These are phyloP conservation scores for Alternaria sp. DNA, from an alignment of 2,329 filamentous ascomycete species.

Conservation along the genomic window DNA sequence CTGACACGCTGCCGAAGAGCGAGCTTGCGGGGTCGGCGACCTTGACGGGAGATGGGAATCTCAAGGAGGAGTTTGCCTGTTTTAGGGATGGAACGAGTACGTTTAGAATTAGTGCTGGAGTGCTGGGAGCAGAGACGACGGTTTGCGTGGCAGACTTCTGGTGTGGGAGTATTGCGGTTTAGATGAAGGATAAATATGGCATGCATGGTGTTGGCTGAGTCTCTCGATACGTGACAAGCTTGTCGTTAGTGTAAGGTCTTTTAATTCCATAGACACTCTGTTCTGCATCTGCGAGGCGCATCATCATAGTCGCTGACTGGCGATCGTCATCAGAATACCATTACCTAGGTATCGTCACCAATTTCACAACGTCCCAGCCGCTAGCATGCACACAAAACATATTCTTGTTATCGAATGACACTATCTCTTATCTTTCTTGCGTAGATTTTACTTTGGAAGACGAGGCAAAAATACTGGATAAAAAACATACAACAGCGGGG, in stretches of 20 bases:
- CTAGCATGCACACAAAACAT: background rate
- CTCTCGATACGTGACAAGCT: background rate
- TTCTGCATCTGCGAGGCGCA: background rate
- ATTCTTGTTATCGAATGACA: background rate
- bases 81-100: constrained; percentile 28
- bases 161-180: constrained; percentile 23
- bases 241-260: background rate
- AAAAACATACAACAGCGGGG: constrained; percentile 5
- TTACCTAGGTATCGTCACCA: background rate
- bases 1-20: constrained; percentile 17
- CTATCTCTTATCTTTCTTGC: background rate
- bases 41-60: constrained; percentile 1
- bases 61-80: constrained; percentile 27
- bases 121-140: constrained; percentile 12
- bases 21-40: constrained; percentile 25
- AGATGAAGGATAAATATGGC: background rate
- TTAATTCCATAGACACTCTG: no score
- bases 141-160: constrained; percentile 30
- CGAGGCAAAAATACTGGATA: background rate
- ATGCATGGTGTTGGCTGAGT: background rate
- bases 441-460: background rate
- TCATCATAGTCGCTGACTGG: background rate
- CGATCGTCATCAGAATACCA: background rate
- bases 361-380: background rate
- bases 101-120: constrained; percentile 16